Percentiles rank a stretch among this genome's conserved stretches.
phyloP scores from a whole-genome alignment of 2,329 filamentous ascomycete species.

The Aureobasidium vineae region DNA sequence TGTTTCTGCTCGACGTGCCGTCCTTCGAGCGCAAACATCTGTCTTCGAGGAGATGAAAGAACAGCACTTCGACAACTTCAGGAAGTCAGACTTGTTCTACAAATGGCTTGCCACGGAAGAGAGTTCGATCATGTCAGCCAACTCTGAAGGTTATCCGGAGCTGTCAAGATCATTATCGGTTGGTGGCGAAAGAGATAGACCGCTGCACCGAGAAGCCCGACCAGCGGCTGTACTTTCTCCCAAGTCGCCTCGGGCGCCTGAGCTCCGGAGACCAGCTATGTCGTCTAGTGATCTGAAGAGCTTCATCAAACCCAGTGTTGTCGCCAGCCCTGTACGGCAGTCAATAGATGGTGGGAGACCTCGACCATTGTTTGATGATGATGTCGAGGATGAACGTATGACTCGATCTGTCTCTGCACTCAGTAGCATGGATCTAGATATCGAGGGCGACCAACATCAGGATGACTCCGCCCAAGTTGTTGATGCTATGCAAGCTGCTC shows the following conservation, averaged over 20 bases:
- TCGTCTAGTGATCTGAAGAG: constrained; percentile 60
- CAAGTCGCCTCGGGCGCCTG: constrained; percentile 37
- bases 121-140: constrained; percentile 7
- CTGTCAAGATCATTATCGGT: constrained; percentile 15
- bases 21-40: constrained; percentile 76
- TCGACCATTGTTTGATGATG: constrained; percentile 73
- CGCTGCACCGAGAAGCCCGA: constrained; percentile 2
- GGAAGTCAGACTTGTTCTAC: constrained; percentile 90
- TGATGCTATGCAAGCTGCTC: constrained; percentile 85
- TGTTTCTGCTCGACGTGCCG: constrained; percentile 73
- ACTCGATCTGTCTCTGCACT: constrained; percentile 76
- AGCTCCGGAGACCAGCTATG: constrained; percentile 59
- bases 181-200: constrained; percentile 11
- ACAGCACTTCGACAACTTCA: constrained; percentile 79
- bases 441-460: constrained; percentile 55
- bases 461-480: constrained; percentile 65
- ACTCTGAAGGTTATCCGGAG: background rate
- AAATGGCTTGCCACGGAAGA: constrained; percentile 93
- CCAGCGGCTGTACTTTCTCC: constrained; percentile 7
- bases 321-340: constrained; percentile 53
- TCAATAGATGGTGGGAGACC: constrained; percentile 67
- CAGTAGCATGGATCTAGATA: constrained; percentile 74
- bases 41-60: constrained; percentile 82
- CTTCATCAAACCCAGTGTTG: constrained; percentile 33
- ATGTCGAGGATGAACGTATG: constrained; percentile 70